Evolutionary conservation across 2,329 filamentous ascomycete genomes (phyloP).

Genomic region (Penicillium sp.): DNA sequence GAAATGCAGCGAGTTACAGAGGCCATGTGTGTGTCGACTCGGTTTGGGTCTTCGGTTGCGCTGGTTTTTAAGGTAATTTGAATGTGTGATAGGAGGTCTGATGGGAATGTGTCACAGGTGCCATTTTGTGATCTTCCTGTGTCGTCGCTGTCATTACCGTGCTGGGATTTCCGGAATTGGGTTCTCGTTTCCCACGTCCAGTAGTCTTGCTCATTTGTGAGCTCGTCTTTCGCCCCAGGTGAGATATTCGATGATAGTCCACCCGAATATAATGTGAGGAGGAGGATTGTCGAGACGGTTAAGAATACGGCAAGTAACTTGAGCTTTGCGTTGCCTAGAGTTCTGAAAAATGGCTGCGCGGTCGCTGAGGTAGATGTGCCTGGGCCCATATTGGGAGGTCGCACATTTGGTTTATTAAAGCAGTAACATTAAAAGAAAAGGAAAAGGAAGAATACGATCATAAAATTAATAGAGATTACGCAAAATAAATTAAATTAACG

Average conservation of each 20-base stretch:
- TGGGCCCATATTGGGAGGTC: not conserved
- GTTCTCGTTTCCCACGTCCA: conserved; percentile 26
- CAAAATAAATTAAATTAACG: not conserved
- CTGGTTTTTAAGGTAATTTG: conserved; percentile 53
- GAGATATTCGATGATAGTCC: not conserved
- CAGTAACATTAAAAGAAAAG: not conserved
- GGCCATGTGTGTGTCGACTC: conserved; percentile 49
- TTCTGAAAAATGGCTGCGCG: not conserved
- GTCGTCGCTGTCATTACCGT: not conserved
- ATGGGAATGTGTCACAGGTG: conserved; percentile 30
- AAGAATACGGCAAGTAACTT: conserved; percentile 3
- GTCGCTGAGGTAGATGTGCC: not conserved
- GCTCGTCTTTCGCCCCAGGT: not conserved
- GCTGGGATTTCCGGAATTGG: conserved; percentile 9
- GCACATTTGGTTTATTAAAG: not conserved
- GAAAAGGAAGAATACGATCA: not conserved
- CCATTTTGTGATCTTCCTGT: not conserved
- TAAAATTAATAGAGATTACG: not conserved
- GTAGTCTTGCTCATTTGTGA: conserved; percentile 8
- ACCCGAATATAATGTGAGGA: not conserved
- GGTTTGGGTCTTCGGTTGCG: conserved; percentile 43
- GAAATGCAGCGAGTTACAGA: conserved; percentile 26
- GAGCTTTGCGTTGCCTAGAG: not conserved
- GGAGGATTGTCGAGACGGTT: not conserved
- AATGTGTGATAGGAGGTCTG: conserved; percentile 41